phyloP scores from a whole-genome alignment of 306 rosid genomes.

The Prinsepia uniflora region DNA sequence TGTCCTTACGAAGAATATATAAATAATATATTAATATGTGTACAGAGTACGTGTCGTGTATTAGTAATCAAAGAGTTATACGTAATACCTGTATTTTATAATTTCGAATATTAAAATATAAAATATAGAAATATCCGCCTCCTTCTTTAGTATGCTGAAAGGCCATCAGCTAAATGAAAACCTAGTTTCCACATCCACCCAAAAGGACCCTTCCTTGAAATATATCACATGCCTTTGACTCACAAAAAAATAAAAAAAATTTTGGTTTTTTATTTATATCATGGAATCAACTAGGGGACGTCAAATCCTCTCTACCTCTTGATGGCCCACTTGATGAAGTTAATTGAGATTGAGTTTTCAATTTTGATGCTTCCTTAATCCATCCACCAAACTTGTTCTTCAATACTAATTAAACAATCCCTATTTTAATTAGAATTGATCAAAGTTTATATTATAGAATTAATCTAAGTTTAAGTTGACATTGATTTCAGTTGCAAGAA shows the following conservation, averaged over 20 bases:
- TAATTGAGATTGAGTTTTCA: neutral
- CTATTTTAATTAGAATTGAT: neutral
- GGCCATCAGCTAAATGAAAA: neutral
- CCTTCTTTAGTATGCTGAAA: neutral
- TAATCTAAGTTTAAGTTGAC: no score
- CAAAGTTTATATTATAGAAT: neutral
- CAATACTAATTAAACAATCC: no score
- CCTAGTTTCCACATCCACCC: conserved; percentile 2
- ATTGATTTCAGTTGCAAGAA: no score
- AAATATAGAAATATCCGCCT: no score
- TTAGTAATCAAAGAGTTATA: neutral
- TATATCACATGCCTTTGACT: neutral
- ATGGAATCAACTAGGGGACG: neutral
- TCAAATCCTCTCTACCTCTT: neutral
- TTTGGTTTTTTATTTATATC: neutral
- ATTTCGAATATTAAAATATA: no score
- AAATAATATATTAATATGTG: no score
- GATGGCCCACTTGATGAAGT: no score
- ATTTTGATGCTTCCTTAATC: neutral
- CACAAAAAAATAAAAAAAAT: neutral
- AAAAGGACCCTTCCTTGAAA: neutral
- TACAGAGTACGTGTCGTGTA: neutral
- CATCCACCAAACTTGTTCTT: neutral
- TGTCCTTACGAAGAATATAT: no score
- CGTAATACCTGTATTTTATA: no score